A percentile compares a stretch with the other conserved stretches of the same genome.
These are phyloP conservation scores for Fusarium setosum DNA, from an alignment of 2,329 filamentous ascomycete species.

Conservation along the genomic window DNA sequence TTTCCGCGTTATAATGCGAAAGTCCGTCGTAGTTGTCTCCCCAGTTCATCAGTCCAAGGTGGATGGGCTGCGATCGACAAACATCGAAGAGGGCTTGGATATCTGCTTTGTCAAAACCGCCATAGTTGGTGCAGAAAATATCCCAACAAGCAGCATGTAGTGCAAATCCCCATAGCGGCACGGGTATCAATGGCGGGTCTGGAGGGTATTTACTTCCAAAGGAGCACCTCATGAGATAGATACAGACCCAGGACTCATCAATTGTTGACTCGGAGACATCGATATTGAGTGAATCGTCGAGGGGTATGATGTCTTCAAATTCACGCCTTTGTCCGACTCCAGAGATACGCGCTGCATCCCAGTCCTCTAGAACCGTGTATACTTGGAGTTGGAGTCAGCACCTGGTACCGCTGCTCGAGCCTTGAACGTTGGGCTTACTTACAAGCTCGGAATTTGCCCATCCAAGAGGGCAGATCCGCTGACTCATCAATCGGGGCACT, in stretches of 20 bases:
- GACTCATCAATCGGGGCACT: slow-evolving; percentile 4
- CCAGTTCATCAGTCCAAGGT: slow-evolving; percentile 6
- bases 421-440: background rate
- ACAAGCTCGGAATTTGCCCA: slow-evolving; percentile 6
- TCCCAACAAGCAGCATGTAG: slow-evolving; percentile 13
- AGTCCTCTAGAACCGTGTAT: slow-evolving; percentile 7
- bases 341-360: slow-evolving; percentile 2
- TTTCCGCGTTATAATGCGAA: background rate
- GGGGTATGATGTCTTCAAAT: slow-evolving; percentile 6
- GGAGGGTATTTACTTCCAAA: slow-evolving; percentile 2
- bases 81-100: slow-evolving; percentile 12
- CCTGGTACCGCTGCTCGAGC: background rate
- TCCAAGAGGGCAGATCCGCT: slow-evolving; percentile 3
- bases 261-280: slow-evolving; percentile 9
- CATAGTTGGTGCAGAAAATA: background rate
- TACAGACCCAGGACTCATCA: slow-evolving; percentile 2
- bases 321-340: background rate
- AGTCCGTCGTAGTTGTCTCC: slow-evolving; percentile 11
- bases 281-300: background rate
- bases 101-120: background rate
- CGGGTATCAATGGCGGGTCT: background rate
- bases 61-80: slow-evolving; percentile 13
- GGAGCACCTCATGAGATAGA: background rate
- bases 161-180: slow-evolving; percentile 10
- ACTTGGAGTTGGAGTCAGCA: background rate